Conservation (phyloP, 805 yeast species). For the Ogataea degrootiae region DNA sequence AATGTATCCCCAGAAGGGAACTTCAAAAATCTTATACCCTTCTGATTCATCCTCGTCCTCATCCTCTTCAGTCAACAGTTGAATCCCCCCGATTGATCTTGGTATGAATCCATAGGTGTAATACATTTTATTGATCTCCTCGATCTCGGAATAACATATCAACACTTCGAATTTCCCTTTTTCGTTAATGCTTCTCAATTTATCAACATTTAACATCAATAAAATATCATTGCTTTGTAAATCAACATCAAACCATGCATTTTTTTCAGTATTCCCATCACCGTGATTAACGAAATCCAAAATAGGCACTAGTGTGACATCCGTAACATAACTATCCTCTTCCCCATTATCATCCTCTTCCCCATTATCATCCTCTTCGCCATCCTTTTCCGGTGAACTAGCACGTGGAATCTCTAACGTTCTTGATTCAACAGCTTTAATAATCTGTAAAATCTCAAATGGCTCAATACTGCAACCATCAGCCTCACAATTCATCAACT, state of each 20-base stretch:
- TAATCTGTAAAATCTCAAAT: slow-evolving; percentile 14
- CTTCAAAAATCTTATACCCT: slow-evolving; percentile 27
- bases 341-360: slow-evolving; percentile 25
- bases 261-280: slow-evolving; percentile 20
- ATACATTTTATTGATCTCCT: slow-evolving; percentile 37
- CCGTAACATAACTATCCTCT: slow-evolving; percentile 39
- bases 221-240: slow-evolving; percentile 38
- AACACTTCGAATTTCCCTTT: slow-evolving; percentile 30
- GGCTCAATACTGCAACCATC: slow-evolving; percentile 2
- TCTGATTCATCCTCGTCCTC: background rate
- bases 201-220: slow-evolving; percentile 27
- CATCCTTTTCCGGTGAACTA: slow-evolving; percentile 3
- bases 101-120: slow-evolving; percentile 47
- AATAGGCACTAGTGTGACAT: slow-evolving; percentile 58
- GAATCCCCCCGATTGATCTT: slow-evolving; percentile 7
- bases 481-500: background rate
- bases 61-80: background rate
- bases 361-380: slow-evolving; percentile 16
- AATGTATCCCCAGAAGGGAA: slow-evolving; percentile 31
- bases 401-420: slow-evolving; percentile 60
- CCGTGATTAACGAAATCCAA: slow-evolving; percentile 65
- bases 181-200: background rate
- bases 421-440: slow-evolving; percentile 51
- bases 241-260: slow-evolving; percentile 62
- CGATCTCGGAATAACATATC: slow-evolving; percentile 40